phyloP scores from a whole-genome alignment of 208 protist species.

The Crithidia sp. region DNA sequence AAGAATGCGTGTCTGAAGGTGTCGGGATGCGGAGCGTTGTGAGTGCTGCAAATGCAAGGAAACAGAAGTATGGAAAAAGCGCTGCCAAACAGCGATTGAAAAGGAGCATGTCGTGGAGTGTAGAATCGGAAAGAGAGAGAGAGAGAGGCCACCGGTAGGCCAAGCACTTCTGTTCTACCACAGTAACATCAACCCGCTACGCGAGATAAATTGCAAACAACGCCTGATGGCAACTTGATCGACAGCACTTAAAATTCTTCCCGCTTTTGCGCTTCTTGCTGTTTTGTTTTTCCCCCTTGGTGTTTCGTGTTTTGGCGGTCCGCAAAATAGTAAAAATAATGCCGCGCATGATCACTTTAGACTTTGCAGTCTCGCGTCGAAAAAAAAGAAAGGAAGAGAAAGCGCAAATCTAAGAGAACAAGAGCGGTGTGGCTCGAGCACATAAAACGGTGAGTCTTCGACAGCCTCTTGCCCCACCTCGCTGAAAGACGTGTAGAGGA shows the following conservation, averaged over 20 bases:
- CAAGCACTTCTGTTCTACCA: too few relatives aligned
- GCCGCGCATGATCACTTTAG: too few relatives aligned
- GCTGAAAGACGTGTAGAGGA: too few relatives aligned
- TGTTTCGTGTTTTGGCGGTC: too few relatives aligned
- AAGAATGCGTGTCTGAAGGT: conserved; percentile 15
- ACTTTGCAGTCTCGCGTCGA: neutral
- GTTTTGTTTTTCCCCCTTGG: conserved; percentile 11
- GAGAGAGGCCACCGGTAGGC: too few relatives aligned
- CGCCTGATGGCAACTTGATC: too few relatives aligned
- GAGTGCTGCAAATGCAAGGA: neutral
- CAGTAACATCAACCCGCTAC: too few relatives aligned
- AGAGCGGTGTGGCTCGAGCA: neutral
- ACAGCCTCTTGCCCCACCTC: too few relatives aligned
- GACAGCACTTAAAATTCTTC: too few relatives aligned
- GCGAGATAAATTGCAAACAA: too few relatives aligned
- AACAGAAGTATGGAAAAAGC: neutral
- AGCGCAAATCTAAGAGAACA: neutral
- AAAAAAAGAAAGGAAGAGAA: conserved; percentile 21
- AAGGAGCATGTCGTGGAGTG: neutral
- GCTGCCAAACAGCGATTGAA: too few relatives aligned
- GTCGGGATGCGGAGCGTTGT: conserved; percentile 4
- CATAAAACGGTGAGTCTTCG: too few relatives aligned
- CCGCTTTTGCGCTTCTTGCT: neutral
- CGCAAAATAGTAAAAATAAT: conserved; percentile 7
- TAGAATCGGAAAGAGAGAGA: neutral